Conservation (phyloP, 1,139 yeast genomes). For the Starmera stellimalicola region DNA sequence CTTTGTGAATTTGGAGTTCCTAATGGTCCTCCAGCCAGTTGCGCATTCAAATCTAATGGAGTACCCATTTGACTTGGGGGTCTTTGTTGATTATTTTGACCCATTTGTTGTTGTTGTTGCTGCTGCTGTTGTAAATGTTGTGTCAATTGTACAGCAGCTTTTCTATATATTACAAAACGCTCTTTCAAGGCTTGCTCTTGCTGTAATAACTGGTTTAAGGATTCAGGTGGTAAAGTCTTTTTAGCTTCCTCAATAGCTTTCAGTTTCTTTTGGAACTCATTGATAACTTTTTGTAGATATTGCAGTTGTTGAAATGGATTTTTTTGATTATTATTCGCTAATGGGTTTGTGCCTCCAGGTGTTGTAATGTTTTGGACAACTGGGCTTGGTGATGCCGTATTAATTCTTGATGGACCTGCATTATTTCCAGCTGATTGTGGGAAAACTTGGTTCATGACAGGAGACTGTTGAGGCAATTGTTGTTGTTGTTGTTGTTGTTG, state of each 20-base stretch:
- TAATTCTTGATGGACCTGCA: conserved; percentile 3
- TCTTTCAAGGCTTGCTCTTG: conserved; percentile 21
- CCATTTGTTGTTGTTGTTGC: conserved; percentile 18
- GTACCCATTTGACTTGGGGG: conserved; percentile 12
- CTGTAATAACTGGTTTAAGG: conserved; percentile 19
- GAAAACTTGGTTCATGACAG: background rate
- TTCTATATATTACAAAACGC: conserved; percentile 14
- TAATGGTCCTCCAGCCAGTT: background rate
- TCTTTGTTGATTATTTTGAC: conserved; percentile 13
- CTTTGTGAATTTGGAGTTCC: conserved; percentile 3
- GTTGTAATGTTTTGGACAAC: conserved; percentile 6
- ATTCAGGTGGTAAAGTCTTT: conserved; percentile 23
- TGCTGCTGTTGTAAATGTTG: conserved; percentile 12
- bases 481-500: conserved; percentile 14
- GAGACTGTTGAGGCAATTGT: conserved; percentile 2
- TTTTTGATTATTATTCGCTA: conserved; percentile 2
- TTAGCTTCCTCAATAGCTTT: conserved; percentile 28
- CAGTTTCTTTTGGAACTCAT: conserved; percentile 36
- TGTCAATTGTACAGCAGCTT: conserved; percentile 14
- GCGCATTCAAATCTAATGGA: background rate
- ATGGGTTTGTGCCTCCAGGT: conserved; percentile 6
- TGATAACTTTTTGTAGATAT: conserved; percentile 23
- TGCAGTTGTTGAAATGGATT: conserved; percentile 23
- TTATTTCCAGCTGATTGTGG: background rate
- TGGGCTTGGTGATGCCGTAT: conserved; percentile 14